These are phyloP conservation scores for Fusarium pseudoanthophilum DNA, from an alignment of 2,329 filamentous ascomycete genomes.

Conservation along the genomic window DNA sequence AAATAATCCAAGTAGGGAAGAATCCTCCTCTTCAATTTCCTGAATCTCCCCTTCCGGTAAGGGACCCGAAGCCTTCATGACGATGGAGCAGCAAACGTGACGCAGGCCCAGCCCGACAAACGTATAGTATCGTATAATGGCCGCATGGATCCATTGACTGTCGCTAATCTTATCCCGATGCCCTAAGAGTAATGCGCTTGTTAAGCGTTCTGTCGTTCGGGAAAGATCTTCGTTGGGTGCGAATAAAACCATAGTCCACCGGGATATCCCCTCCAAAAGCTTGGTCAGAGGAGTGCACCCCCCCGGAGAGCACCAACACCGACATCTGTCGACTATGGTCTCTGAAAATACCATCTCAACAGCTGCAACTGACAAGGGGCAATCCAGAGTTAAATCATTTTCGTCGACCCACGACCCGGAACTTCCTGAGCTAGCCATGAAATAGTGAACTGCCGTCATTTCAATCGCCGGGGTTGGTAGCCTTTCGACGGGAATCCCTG, in stretches of 20 bases:
- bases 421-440: background rate
- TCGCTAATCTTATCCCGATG: no score
- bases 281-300: background rate
- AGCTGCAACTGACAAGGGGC: no score
- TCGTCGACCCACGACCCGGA: no score
- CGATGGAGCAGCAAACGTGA: background rate
- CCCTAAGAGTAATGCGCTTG: no score
- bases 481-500: no score
- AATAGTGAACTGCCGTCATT: background rate
- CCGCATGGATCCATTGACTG: background rate
- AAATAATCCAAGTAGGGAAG: fast-evolving
- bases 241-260: no score
- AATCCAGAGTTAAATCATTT: no score
- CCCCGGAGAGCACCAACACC: background rate
- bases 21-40: background rate
- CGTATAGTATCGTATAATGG: background rate
- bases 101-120: fast-evolving
- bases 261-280: background rate
- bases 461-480: no score
- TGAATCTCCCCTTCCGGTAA: fast-evolving
- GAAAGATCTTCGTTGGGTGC: no score
- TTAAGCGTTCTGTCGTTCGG: no score
- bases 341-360: no score
- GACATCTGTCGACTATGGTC: fast-evolving
- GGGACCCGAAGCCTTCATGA: fast-evolving